Evolutionary conservation across 2,329 filamentous ascomycete genomes (phyloP), one percentile per base, ranked within the genome.

Genomic region (Alternaria arborescens): DNA sequence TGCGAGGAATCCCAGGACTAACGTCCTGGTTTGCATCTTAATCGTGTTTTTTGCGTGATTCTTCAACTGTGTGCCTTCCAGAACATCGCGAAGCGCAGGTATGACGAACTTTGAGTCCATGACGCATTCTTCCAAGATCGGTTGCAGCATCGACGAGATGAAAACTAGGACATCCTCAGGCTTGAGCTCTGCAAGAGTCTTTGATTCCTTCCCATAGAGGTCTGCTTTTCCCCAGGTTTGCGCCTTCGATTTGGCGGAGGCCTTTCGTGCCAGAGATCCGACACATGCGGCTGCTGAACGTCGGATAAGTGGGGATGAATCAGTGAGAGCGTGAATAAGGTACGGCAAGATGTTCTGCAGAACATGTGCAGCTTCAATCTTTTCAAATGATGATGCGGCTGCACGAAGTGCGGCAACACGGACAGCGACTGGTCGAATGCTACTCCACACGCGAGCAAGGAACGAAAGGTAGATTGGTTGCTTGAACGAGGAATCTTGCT

Each of bases 261-360:
- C 53, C 16, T 64, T 63, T 24, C 69, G 61, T 24, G 69, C 70
- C 1, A 79, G 51, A 1, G 68, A 60, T 4, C 68, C 68, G 32
- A 92, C 75, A 32, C 94, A 83, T 52, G 89, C 86, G 22, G 89
- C 88, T 20, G 93, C 91, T 52, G 92, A 88, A 63, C 89, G 88
- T 44, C 94, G 90, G 42, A 97, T 90, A 63, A 88, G 88, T 64
- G 89, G 88, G 1, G 91, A 91, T 5, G 88, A 81, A 75, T 98
- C 94, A 24, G 87, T 84, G 18, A 98, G 85, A 22, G 91, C 91
- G 38, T 86, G 83, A 46, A 97, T 81, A 32, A 90, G 82, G 78
- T 97, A 97, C 3, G 94, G 94, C n/a, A 97, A 74, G 18, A 97
- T 77, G 11, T 88, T 86, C 74, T 98, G 94, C 50, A 94, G 84